Percentiles rank a stretch among this genome's conserved stretches.
Evolutionary conservation across 1,139 yeast genomes (phyloP).

Genomic region (Yamadazyma friedrichii): DNA sequence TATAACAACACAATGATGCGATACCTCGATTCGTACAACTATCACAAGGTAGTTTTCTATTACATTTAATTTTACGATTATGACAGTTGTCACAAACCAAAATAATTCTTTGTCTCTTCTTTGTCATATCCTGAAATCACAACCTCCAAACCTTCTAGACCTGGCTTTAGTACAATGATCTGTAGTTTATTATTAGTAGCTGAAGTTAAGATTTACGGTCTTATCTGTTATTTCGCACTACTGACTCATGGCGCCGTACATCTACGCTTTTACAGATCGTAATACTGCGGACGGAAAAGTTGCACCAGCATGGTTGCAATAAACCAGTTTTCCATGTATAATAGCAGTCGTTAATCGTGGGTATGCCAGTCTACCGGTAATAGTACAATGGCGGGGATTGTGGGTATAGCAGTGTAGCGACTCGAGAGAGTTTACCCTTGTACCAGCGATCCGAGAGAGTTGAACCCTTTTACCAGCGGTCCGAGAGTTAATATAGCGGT

Average conservation of each 20-base stretch:
- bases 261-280: neutral
- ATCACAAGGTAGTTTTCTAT: constrained; percentile 17
- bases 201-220: neutral
- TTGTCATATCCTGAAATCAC: constrained; percentile 6
- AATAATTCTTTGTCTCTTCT: constrained; percentile 17
- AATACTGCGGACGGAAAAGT: neutral
- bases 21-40: constrained; percentile 16
- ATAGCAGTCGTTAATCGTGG: too few relatives aligned
- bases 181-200: neutral
- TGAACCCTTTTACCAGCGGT: too few relatives aligned
- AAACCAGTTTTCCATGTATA: too few relatives aligned
- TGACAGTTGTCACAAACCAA: constrained; percentile 20
- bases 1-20: constrained; percentile 14
- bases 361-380: too few relatives aligned
- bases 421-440: too few relatives aligned
- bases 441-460: too few relatives aligned
- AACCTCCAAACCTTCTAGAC: neutral
- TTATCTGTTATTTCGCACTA: constrained; percentile 1
- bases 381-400: too few relatives aligned
- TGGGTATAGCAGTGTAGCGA: too few relatives aligned
- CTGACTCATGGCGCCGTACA: neutral
- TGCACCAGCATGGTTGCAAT: too few relatives aligned
- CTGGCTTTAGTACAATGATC: too few relatives aligned
- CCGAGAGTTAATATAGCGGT: too few relatives aligned
- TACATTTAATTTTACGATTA: constrained; percentile 18